Percentiles rank a stretch among this genome's conserved stretches.
These are phyloP conservation scores for Alternaria metachromatica DNA, from an alignment of 2,329 filamentous ascomycete genomes.

Conservation along the genomic window DNA sequence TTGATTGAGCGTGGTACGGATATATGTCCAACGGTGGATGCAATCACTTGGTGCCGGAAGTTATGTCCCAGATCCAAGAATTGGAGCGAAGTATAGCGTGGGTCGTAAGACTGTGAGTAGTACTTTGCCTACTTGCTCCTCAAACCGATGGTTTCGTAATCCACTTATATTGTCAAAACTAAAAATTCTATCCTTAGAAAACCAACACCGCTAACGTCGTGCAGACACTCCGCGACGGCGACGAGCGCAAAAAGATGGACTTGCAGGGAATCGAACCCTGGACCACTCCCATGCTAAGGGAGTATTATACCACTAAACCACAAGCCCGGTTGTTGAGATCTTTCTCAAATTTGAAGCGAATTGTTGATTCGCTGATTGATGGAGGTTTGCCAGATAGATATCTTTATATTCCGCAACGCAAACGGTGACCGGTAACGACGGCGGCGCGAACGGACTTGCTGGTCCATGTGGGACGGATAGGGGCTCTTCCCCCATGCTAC, in stretches of 20 bases:
- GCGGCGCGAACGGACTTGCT: neutral
- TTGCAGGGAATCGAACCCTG: conserved; percentile 17
- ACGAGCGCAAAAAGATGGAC: conserved; percentile 10
- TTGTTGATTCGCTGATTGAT: neutral
- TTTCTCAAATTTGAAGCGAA: neutral
- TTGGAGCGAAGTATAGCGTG: neutral
- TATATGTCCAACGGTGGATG: neutral
- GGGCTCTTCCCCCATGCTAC: neutral
- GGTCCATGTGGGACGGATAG: neutral
- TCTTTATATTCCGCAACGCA: neutral
- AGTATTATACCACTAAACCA: conserved; percentile 17
- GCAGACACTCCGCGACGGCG: neutral
- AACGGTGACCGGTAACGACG: neutral
- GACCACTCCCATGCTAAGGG: conserved; percentile 15
- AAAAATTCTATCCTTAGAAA: fast-evolving
- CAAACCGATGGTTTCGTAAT: neutral
- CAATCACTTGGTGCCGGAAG: neutral
- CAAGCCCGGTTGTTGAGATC: neutral
- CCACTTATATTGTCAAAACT: neutral
- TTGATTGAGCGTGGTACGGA: neutral
- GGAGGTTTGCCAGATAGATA: neutral
- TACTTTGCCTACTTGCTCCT: neutral
- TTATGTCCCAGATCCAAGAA: neutral
- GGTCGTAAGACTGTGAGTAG: neutral
- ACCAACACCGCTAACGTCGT: neutral